Base-by-base conservation (phyloP, 305 asterid genomes). In the Euphrasia arctica region DNA sequence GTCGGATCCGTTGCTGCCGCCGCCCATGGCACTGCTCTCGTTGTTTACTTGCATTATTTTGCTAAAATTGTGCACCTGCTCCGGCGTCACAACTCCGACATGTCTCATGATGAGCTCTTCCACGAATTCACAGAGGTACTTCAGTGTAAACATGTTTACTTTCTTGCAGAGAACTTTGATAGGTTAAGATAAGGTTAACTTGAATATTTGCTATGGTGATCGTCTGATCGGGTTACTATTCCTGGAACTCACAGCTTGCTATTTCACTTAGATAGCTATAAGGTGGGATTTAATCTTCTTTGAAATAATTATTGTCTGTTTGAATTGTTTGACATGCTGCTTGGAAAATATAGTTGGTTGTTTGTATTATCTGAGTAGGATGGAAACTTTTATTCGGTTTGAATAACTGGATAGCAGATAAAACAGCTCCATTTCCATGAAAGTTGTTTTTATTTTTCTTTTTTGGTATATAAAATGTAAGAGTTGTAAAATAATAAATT, bases 1-100 rank as follows among this genome's bases (percentile, higher is more conserved):
- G 82, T 94, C 27, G 99, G 99, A 73, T 90, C 99, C 39, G 36
- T 88, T n/a, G 99, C 99, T 0, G 99, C 99, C 0, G 97, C 96
- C 9, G 95, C 95, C 28, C 99, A 94, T 51, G 99, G 99, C 45
- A 84, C 95, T 32, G 97, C 97, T 0, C 86, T 94, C 13, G 97
- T 94, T 55, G 90, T 94, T 51, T 94, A 94, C 86, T 80, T 94
- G 88, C 98, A 94, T 85, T 94, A 88, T 74, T 94, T 94, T 56
- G 96, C 96, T 2, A 88, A 90, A 72, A 86, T 94, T 63, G 79
- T 90, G 61, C 87, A 90, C 63, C 70, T 90, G 70, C 91, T 94
- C 4, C 71, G 87, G 10, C 54, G 14, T 42, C 75, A 77, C 10
- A 56, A 58, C 49, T 41, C 78, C 1, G 80, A 78, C 9, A 31